phyloP scores from a whole-genome alignment of 192 early-diverging fungal genomes.

The Coemansia sp. region DNA sequence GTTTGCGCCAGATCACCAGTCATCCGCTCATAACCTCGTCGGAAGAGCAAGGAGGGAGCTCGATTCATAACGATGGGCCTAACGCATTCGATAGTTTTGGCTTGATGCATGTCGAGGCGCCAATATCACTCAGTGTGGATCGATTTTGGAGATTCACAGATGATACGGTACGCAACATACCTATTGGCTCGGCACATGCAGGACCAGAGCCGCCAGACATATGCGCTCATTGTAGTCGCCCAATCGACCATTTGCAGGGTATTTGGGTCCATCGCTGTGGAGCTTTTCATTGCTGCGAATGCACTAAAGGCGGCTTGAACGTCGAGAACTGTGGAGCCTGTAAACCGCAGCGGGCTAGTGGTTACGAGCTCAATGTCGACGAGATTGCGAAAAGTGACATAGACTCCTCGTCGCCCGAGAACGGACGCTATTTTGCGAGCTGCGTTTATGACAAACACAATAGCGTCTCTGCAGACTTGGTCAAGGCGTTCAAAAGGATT shows the following conservation, averaged over 20 bases:
- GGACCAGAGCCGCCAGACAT: background rate
- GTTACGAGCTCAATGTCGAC: background rate
- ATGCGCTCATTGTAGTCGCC: background rate
- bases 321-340: background rate
- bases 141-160: slow-evolving; percentile 1
- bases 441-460: background rate
- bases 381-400: background rate
- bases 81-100: background rate
- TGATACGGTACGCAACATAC: background rate
- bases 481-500: background rate
- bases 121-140: background rate
- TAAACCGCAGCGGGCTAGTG: background rate
- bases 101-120: background rate
- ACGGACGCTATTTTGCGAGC: background rate
- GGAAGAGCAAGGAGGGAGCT: background rate
- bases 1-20: slow-evolving; percentile 9
- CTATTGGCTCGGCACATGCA: background rate
- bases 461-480: background rate
- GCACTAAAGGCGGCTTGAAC: background rate
- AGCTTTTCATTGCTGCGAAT: background rate
- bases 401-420: background rate
- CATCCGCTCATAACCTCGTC: background rate
- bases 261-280: background rate
- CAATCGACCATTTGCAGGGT: background rate
- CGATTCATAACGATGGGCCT: background rate